These are phyloP conservation scores for Xerocomus nothofagi DNA, from an alignment of 1,284 basidiomycete species.

Conservation along the genomic window DNA sequence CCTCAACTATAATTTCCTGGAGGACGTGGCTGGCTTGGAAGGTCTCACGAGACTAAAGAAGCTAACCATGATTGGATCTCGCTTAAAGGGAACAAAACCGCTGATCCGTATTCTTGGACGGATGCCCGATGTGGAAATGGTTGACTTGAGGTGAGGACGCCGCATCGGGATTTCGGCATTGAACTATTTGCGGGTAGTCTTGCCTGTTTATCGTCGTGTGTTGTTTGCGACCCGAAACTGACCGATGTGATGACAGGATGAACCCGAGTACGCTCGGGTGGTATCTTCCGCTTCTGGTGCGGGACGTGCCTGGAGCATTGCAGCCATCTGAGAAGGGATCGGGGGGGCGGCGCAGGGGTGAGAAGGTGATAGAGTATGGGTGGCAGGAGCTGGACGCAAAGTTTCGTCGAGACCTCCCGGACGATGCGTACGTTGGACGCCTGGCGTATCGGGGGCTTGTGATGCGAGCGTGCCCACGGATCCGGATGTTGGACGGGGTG, in stretches of 20 bases:
- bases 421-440: constrained; percentile 81
- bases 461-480: constrained; percentile 67
- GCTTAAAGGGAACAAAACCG: constrained; percentile 69
- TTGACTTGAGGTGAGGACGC: constrained; percentile 81
- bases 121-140: constrained; percentile 78
- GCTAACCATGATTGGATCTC: constrained; percentile 82
- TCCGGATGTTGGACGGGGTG: constrained; percentile 82
- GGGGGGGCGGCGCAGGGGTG: constrained; percentile 35
- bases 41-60: constrained; percentile 79
- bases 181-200: not conserved
- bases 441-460: constrained; percentile 86
- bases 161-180: constrained; percentile 17
- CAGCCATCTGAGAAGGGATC: constrained; percentile 53
- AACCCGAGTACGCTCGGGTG: constrained; percentile 94
- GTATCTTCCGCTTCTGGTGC: constrained; percentile 84
- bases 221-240: constrained; percentile 27
- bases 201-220: not conserved
- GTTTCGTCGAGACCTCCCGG: constrained; percentile 86
- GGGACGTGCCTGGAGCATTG: constrained; percentile 64
- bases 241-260: constrained; percentile 60
- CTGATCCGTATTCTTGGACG: constrained; percentile 70
- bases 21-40: constrained; percentile 64
- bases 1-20: constrained; percentile 93
- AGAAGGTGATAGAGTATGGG: constrained; percentile 33
- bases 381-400: constrained; percentile 81